Conservation (phyloP, 2,329 filamentous ascomycete genomes). For the Ceratocystis albifundus region DNA sequence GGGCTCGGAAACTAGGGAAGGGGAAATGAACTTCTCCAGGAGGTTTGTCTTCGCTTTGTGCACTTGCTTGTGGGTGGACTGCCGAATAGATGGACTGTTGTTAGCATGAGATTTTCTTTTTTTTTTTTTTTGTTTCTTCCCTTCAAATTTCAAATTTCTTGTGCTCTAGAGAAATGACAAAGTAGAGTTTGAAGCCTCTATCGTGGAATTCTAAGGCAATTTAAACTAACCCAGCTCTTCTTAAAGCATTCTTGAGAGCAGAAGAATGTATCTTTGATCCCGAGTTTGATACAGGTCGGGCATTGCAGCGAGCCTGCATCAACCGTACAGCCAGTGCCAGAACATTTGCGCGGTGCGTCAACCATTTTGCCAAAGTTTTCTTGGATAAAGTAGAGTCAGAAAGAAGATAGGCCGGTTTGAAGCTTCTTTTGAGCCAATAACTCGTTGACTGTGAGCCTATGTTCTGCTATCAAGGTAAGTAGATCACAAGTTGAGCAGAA, state of each 20-base stretch:
- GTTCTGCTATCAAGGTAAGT: not conserved
- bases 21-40: constrained; percentile 61
- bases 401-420: not conserved
- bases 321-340: constrained; percentile 73
- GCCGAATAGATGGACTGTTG: not conserved
- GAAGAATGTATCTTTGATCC: constrained; percentile 82
- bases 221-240: constrained; percentile 74
- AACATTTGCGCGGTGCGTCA: constrained; percentile 55
- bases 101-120: constrained; percentile 6
- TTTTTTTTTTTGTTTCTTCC: too few species aligned
- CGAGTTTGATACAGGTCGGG: constrained; percentile 85
- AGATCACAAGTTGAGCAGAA: not conserved
- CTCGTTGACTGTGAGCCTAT: not conserved
- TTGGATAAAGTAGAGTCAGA: not conserved
- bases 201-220: not conserved
- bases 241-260: constrained; percentile 99
- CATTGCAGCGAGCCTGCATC: constrained; percentile 80
- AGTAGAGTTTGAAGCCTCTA: not conserved
- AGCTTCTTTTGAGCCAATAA: not conserved
- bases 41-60: constrained; percentile 62
- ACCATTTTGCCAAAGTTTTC: constrained; percentile 32
- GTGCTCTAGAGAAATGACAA: too few species aligned
- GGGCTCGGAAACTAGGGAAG: constrained; percentile 80
- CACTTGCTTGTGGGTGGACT: constrained; percentile 43
- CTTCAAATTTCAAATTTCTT: too few species aligned